Base-by-base conservation (phyloP, 2,329 filamentous ascomycete species). In the Colletotrichum sidae region DNA sequence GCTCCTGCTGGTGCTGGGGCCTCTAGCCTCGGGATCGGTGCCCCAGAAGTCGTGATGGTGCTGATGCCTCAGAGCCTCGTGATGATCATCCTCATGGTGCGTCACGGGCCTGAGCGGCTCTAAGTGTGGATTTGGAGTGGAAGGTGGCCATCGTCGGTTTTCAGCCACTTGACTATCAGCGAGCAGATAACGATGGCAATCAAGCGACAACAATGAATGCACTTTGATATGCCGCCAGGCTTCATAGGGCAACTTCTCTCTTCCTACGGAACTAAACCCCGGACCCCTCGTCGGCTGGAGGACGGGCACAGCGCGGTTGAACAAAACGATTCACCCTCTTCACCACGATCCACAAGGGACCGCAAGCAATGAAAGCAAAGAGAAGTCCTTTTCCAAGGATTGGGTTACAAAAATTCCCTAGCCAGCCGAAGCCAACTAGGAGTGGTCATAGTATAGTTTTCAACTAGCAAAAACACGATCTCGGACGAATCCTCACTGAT, bases 391-490 rank as follows among this genome's bases (percentile, higher is more conserved):
- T 47, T 72, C 69, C 77, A 75, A 72, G 74, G 47, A 11, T 51
- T 45, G 52, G 38, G 75, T 73, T 84, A 86, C 90, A 93, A 93
- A 93, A 90, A 93, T 93, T 93, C 91, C 90, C 85, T 86, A 82
- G 81, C 87, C 86, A 85, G 84, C 86, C 82, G 83, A 85, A 86
- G 85, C 89, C 88, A 86, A 85, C 73, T 81, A 85, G 83, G 83
- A 94, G 91, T 84, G 84, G 90, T 92, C 90, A 91, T 87, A 57
- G 84, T 85, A 84, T 92, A 92, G 90, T 92, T 92, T 92, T 92
- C 90, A 92, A 92, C 90, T 92, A 93, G 91, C 91, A 93, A 92
- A 92, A 92, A 92, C 86, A 87, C 87, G 86, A 87, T 88, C 90
- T 93, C 91, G 88, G 91, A 93, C 89, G 86, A 89, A 90, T 92